Evolutionary conservation across 768 basidiomycete genomes (phyloP), one percentile per base, ranked within the genome.

Genomic region (Cystobasidium tubakii): DNA sequence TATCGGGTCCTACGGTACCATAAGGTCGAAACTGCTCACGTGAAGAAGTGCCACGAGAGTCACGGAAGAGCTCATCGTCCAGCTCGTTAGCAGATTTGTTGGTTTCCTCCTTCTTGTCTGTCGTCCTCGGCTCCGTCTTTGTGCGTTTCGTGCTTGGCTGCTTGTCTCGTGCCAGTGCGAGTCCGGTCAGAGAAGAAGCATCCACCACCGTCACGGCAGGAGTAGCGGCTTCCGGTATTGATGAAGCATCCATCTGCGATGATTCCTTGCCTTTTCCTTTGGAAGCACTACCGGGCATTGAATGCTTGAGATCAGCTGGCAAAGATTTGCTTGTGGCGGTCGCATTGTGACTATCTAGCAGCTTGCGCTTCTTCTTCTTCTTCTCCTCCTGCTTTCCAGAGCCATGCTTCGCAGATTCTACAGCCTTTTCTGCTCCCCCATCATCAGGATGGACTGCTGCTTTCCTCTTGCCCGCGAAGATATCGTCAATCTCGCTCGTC

Each of bases 401-500:
- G 13, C 53, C 42, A 12, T 36, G 1, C 17, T n/a, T 29, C 31
- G 50, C 2, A 67, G 39, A n/a, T n/a, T n/a, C n/a, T n/a, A n/a
- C n/a, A n/a, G n/a, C n/a, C n/a, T n/a, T n/a, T n/a, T n/a, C n/a
- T n/a, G n/a, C n/a, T n/a, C n/a, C n/a, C n/a, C n/a, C n/a, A n/a
- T n/a, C n/a, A n/a, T n/a, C n/a, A n/a, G n/a, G n/a, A n/a, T n/a
- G n/a, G n/a, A n/a, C n/a, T n/a, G n/a, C n/a, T 6, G 29, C 33
- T 1, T 31, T 36, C 25, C 31, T 60, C 54, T 46, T 46, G 2
- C 66, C 50, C 4, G 69, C 50, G 55, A 71, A 71, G 54, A 71
- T 71, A 36, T 71, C 69, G 34, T 71, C 69, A 12, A 71, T 71
- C 34, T 71, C 69, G 27, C 66, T 69, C 7, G 34, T 33, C 23